Evolutionary conservation across 2,329 filamentous ascomycete species (phyloP), one percentile per base, ranked within the genome.

Genomic region (Pseudocercospora macadamiae): DNA sequence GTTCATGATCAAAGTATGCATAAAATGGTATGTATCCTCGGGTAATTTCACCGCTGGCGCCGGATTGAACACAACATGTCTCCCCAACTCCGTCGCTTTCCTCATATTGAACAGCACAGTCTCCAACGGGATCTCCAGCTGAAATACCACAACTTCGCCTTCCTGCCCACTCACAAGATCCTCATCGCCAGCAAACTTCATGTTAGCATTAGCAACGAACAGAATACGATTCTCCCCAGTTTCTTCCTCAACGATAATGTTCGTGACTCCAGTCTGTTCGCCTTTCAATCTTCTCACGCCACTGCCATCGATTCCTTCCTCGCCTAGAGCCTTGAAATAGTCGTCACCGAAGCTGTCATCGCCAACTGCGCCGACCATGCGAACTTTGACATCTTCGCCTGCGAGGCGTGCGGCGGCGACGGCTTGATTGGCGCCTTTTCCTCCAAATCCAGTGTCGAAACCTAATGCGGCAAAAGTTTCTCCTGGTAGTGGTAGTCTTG

Each of bases 351-450:
- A 81, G 32, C 73, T 69, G 60, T 82, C 80, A 28, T 76, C 72
- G 6, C 80, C 80, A 1, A 82, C 78, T 34, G 77, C 76, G 10
- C 80, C 80, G 4, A 82, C 71, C 79, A 83, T 82, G 19, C 73
- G 71, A 19, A 82, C 79, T 34, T 76, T 71, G 28, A 80, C 73
- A 65, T 65, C 60, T 18, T 61, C 34, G 18, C 61, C 57, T 1
- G 66, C 63, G 7, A 71, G 67, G n/a, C 70, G 64, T 12, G 68
- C 69, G 51, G 64, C 68, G 57, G 63, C 66, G 56, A 96, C 89
- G 60, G 92, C 93, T 79, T 97, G 93, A 79, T 97, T 97, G 61
- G 93, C 92, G 64, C 93, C 93, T 78, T 99, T 99, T 57, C 95
- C 93, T 68, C 93, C 95, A 26, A 89, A 88, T 42, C 89, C 92